Percentiles rank a stretch among this genome's conserved stretches.
Conservation (phyloP, 2,329 filamentous ascomycete species). For the Anisogramma anomala region DNA sequence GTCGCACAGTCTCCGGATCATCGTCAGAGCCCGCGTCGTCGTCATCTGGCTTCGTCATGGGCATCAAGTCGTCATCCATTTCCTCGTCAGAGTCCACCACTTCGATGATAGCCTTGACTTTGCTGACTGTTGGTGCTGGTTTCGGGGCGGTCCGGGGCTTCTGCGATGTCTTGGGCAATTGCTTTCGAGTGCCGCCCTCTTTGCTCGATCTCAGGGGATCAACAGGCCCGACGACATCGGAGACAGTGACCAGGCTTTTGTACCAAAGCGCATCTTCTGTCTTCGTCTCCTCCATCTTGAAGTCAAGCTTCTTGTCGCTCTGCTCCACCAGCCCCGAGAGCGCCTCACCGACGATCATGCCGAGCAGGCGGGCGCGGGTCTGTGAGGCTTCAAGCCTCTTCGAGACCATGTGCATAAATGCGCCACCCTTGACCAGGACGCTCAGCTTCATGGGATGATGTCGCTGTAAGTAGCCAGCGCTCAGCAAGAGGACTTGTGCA, state of each 20-base stretch:
- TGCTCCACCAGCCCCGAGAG: constrained; percentile 54
- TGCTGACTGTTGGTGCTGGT: constrained; percentile 22
- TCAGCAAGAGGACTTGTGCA: constrained; percentile 65
- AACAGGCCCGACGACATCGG: constrained; percentile 52
- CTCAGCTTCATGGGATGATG: constrained; percentile 53
- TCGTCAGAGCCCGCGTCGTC: constrained; percentile 89
- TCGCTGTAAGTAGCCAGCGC: constrained; percentile 64
- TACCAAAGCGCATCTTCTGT: constrained; percentile 66
- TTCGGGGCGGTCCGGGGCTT: constrained; percentile 21
- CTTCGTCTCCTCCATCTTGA: constrained; percentile 69
- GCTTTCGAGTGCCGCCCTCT: constrained; percentile 8
- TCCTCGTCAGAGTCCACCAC: constrained; percentile 51
- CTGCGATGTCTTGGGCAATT: constrained; percentile 18
- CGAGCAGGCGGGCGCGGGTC: constrained; percentile 63
- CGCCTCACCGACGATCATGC: constrained; percentile 76
- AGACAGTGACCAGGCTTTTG: constrained; percentile 48
- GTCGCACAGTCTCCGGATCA: constrained; percentile 74
- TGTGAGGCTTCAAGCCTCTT: constrained; percentile 75
- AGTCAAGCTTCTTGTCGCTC: constrained; percentile 62
- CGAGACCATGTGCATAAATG: constrained; percentile 69
- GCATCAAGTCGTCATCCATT: constrained; percentile 56
- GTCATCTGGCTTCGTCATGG: constrained; percentile 77
- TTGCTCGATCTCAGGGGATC: constrained; percentile 31
- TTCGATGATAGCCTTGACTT: constrained; percentile 42
- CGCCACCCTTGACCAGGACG: constrained; percentile 56